Conservation (phyloP, 163 green algal genomes). For the Scenedesmus sp. region DNA sequence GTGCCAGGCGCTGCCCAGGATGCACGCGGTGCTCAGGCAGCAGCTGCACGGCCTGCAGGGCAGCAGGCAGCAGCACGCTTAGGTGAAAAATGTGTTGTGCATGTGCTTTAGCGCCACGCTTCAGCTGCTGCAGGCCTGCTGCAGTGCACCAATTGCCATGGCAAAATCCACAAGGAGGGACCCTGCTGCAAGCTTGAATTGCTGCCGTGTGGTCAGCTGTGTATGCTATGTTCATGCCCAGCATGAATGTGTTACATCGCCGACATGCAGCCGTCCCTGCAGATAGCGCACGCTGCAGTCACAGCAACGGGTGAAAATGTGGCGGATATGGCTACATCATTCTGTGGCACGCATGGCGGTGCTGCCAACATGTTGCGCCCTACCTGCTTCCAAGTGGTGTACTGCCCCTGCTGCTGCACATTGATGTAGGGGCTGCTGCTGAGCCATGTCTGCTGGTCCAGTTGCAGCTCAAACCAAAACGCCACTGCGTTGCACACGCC, state of each 20-base stretch:
- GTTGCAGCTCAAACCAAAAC: conserved; percentile 87
- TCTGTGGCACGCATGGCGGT: too few species aligned
- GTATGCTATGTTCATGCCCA: too few species aligned
- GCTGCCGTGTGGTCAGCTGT: neutral
- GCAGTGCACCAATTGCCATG: too few species aligned
- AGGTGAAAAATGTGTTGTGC: too few species aligned
- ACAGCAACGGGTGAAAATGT: too few species aligned
- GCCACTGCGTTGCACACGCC: conserved; percentile 83
- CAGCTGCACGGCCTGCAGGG: conserved; percentile 83
- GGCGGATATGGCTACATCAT: too few species aligned
- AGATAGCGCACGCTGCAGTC: neutral
- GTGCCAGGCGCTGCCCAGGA: conserved; percentile 51
- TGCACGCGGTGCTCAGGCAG: conserved; percentile 68
- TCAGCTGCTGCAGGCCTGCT: neutral
- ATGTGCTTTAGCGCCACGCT: too few species aligned
- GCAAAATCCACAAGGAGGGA: too few species aligned
- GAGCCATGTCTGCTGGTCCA: conserved; percentile 69
- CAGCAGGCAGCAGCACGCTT: conserved; percentile 56
- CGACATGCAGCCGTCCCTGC: neutral
- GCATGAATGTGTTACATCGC: neutral
- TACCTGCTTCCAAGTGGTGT: conserved; percentile 34
- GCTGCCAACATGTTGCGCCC: neutral
- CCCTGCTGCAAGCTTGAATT: too few species aligned
- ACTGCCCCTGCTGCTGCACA: conserved; percentile 37
- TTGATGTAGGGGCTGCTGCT: conserved; percentile 72